Evolutionary conservation across 2,329 filamentous ascomycete genomes (phyloP), one percentile per base, ranked within the genome.

Genomic region (Ascochyta clinopodiicola): DNA sequence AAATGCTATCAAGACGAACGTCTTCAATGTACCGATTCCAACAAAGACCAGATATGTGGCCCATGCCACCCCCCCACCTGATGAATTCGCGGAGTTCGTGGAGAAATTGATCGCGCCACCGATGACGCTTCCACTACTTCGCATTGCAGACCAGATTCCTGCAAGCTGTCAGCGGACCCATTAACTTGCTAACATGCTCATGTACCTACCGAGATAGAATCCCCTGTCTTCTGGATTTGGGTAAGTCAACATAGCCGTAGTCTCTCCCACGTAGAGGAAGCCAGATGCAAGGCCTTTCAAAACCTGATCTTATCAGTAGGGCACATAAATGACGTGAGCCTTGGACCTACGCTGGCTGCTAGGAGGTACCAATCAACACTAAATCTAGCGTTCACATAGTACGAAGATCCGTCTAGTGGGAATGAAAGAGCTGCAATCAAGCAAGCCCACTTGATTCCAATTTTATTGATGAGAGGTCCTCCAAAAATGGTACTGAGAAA

Each of bases 111-210:
- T 58, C 13, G 42, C 56, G 6, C 56, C 56, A 25, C 56, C 56
- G 38, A 58, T 58, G 13, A 56, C 43, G 37, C 56, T 58, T 22
- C 56, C 56, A 15, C 29, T 44, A 42, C 38, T 58, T 47, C 56
- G 56, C 56, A 58, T 58, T 24, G 56, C 56, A 9, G 56, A 58
- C 56, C 56, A 58, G 25, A 56, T 46, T 8, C 54, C 54, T 57
- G 6, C 25, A 24, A 37, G 15, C 29, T 21, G 2, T 57, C 17
- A 54, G 17, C 37, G 8, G 10, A 29, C 27, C 8, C 8, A 29
- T 29, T 3, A 2, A 7, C 10, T 29, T 29, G 27, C 27, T 9
- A 9, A 29, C 12, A 2, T 29, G 9, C 27, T 12, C 27, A 10
- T 29, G 8, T 29, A 9, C 54, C 31, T 43, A 54, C 56, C 56